These are phyloP conservation scores for Sarocladium brachiariae DNA, from an alignment of 2,329 filamentous ascomycete species.

Conservation along the genomic window DNA sequence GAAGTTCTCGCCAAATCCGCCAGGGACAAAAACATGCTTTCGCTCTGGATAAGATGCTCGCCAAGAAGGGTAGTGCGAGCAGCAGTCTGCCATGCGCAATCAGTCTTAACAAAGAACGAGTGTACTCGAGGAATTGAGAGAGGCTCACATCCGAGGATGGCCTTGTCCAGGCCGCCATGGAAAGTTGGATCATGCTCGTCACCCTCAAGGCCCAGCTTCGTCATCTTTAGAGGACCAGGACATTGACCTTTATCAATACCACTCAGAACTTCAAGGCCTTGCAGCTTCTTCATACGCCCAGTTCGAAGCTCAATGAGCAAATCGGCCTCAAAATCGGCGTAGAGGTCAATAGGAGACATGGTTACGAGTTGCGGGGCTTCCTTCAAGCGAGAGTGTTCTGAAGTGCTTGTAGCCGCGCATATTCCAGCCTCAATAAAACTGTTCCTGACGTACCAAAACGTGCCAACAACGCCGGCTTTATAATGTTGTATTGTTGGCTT, in stretches of 20 bases:
- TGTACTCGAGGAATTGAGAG: neutral
- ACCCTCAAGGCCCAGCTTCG: slow-evolving; percentile 42
- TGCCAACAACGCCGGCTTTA: too few relatives aligned
- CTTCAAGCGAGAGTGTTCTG: too few relatives aligned
- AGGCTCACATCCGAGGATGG: slow-evolving; percentile 48
- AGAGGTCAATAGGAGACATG: slow-evolving; percentile 25
- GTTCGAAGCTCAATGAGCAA: slow-evolving; percentile 50
- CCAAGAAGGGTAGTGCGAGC: slow-evolving; percentile 52
- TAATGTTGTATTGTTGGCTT: too few relatives aligned
- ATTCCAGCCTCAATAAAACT: too few relatives aligned
- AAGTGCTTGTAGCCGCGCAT: too few relatives aligned
- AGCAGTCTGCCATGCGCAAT: slow-evolving; percentile 40
- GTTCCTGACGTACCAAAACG: too few relatives aligned
- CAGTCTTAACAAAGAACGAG: neutral
- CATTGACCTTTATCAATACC: slow-evolving; percentile 50
- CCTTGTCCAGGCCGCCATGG: slow-evolving; percentile 58
- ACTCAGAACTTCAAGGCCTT: slow-evolving; percentile 41
- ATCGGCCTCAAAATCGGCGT: slow-evolving; percentile 38
- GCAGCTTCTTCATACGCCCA: slow-evolving; percentile 48
- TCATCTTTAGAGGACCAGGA: slow-evolving; percentile 37
- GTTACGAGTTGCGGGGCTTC: neutral
- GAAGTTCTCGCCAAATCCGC: slow-evolving; percentile 60
- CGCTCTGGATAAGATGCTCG: slow-evolving; percentile 42
- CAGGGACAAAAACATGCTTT: slow-evolving; percentile 44
- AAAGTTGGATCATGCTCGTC: slow-evolving; percentile 58